Evolutionary conservation across 2,329 filamentous ascomycete genomes (phyloP), one percentile per base, ranked within the genome.

Genomic region (Ilyonectria destructans): DNA sequence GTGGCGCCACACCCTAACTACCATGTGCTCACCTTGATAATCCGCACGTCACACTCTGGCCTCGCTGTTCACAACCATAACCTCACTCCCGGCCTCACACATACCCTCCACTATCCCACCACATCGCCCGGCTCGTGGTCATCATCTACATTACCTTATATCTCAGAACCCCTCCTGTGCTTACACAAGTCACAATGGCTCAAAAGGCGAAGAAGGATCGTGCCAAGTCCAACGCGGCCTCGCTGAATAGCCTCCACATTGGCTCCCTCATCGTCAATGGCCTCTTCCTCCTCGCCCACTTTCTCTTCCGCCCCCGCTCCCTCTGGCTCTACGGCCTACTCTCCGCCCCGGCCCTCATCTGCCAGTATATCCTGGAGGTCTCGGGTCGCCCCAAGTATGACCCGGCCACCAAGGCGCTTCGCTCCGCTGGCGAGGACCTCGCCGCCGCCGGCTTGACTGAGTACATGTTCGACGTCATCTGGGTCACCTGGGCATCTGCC

Each of bases 401-500:
- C 72, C 80, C 90, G 23, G 83, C 84, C 29, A 91, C 89, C 55
- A 87, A 86, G 15, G 86, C 91, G n/a, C 85, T 98, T 69, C 91
- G 89, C 79, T 90, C 88, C 35, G 86, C 93, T 1, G 96, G 96
- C 49, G 95, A 98, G 80, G 96, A 99, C 80, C 89, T 99, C 58
- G 90, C 93, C 60, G 93, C 94, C 10, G 88, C 92, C 37, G 96
- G 96, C 5, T 84, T 99, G 85, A 98, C 96, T 12, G 96, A 98
- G 83, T 98, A 97, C 85, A 94, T 98, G 92, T 99, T 97, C 88
- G 96, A 99, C 83, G 89, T 97, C 57, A 85, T 97, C 60, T 98
- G 97, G 89, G 94, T 97, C 84, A 98, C 95, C 0, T 98, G 95
- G 91, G 91, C 89, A 12, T 93, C 91, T 61, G 85, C 94, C 46